phyloP scores from a whole-genome alignment of 2,329 filamentous ascomycete genomes.

The Hypoxylon sp. region DNA sequence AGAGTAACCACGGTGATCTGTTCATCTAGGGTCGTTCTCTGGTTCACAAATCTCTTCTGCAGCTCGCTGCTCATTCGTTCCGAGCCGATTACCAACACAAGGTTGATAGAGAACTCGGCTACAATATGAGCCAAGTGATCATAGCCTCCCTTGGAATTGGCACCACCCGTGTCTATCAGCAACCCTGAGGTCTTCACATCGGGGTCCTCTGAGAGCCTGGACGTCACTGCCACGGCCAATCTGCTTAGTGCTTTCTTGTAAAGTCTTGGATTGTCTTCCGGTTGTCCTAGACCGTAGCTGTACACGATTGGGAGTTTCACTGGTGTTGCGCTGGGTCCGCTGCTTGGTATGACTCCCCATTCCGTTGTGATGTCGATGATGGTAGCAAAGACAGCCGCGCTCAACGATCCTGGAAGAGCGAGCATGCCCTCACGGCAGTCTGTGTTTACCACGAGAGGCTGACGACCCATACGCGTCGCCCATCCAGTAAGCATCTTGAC shows the following conservation, averaged over 20 bases:
- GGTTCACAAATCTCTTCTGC: conserved; percentile 69
- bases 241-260: conserved; percentile 79
- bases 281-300: conserved; percentile 78
- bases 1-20: conserved; percentile 78
- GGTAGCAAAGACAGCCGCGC: conserved; percentile 84
- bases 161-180: conserved; percentile 83
- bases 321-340: conserved; percentile 85
- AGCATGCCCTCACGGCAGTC: conserved; percentile 84
- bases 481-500: conserved; percentile 81
- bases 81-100: conserved; percentile 83
- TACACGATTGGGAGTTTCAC: conserved; percentile 94
- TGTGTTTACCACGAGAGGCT: conserved; percentile 84
- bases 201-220: conserved; percentile 78
- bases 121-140: conserved; percentile 83
- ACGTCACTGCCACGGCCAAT: conserved; percentile 80
- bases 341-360: conserved; percentile 91
- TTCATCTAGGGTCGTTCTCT: conserved; percentile 68
- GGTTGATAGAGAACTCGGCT: conserved; percentile 71
- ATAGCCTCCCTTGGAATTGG: conserved; percentile 71
- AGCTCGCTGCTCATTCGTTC: conserved; percentile 80
- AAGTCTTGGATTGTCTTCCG: conserved; percentile 75
- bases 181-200: conserved; percentile 77
- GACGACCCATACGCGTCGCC: conserved; percentile 75
- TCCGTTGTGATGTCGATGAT: conserved; percentile 83
- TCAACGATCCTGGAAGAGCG: conserved; percentile 81